Evolutionary conservation across 768 basidiomycete genomes (phyloP).

Genomic region (Hericium rajendrae): DNA sequence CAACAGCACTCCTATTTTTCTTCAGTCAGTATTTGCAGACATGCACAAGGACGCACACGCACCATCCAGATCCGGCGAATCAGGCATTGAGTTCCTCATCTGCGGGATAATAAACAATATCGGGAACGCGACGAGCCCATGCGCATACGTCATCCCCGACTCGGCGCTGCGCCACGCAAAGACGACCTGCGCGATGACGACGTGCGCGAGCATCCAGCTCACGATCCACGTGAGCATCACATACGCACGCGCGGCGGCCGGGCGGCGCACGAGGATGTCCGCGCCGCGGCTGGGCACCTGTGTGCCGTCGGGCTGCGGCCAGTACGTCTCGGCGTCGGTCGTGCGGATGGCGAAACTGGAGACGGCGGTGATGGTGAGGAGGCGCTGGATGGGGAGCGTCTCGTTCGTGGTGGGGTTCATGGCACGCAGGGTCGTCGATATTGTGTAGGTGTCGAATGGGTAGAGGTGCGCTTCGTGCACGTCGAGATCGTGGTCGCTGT

Average conservation of each 20-base stretch:
- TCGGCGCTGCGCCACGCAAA: constrained; percentile 30
- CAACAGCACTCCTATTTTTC: constrained; percentile 32
- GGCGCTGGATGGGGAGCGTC: constrained; percentile 32
- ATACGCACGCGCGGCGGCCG: constrained; percentile 34
- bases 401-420: constrained; percentile 22
- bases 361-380: constrained; percentile 34
- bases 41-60: constrained; percentile 2
- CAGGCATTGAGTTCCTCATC: constrained; percentile 45
- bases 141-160: constrained; percentile 24
- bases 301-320: constrained; percentile 14
- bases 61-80: constrained; percentile 43
- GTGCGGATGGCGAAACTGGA: constrained; percentile 38
- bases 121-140: constrained; percentile 30
- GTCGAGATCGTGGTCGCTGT: constrained; percentile 46
- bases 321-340: constrained; percentile 30
- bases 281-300: constrained; percentile 32
- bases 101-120: constrained; percentile 40
- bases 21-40: background rate
- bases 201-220: constrained; percentile 48
- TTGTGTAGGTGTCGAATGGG: constrained; percentile 46
- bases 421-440: constrained; percentile 39
- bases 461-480: constrained; percentile 44
- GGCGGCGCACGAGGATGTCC: constrained; percentile 34
- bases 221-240: constrained; percentile 36
- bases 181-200: constrained; percentile 36